Base-by-base conservation (phyloP, 2,329 filamentous ascomycete species). In the Colletotrichum sp. region DNA sequence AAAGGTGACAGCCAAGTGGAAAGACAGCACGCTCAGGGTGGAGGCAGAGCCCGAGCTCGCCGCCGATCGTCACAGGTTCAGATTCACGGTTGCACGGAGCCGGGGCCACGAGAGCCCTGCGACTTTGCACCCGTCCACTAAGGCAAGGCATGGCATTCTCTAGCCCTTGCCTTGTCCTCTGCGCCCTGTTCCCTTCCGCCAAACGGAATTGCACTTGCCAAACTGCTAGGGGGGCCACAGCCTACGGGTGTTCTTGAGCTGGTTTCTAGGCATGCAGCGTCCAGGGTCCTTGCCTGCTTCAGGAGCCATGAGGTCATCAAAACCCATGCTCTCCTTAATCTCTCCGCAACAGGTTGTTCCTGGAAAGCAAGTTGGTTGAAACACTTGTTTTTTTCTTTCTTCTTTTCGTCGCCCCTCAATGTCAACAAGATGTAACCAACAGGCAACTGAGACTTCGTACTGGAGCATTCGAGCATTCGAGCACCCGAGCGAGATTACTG, bases 301-400 rank as follows among this genome's bases (percentile, higher is more conserved):
- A 73, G 64, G 12, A 64, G 64, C 70, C 57, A 68, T 75, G 73
- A 75, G 73, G 73, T 75, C 73, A 73, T 65, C 70, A 73, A 75
- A 72, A 28, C 34, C 43, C 71, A 71, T 73, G 64, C 48, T 60
- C 64, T 68, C 64, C 70, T 75, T 75, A 69, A 75, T 75, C 73
- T 75, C 73, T 75, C 30, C 64, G 64, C 58, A 65, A 73, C 73
- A 68, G 64, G 63, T 64, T 68, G 38, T 75, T 73, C 70, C 73
- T 58, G 58, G 64, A 18, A 63, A 48, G 30, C 69, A 64, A 38
- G 61, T 55, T 38, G 63, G 65, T 48, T 58, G 60, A 67, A 71
- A 67, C 61, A 52, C 52, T 61, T 52, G 64, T 71, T 36, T 48
- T 48, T 48, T n/a, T 43, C n/a, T 21, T 60, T 57, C 24, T 64